phyloP scores from a whole-genome alignment of 139 green algal genomes.

The Gonium pectorale region DNA sequence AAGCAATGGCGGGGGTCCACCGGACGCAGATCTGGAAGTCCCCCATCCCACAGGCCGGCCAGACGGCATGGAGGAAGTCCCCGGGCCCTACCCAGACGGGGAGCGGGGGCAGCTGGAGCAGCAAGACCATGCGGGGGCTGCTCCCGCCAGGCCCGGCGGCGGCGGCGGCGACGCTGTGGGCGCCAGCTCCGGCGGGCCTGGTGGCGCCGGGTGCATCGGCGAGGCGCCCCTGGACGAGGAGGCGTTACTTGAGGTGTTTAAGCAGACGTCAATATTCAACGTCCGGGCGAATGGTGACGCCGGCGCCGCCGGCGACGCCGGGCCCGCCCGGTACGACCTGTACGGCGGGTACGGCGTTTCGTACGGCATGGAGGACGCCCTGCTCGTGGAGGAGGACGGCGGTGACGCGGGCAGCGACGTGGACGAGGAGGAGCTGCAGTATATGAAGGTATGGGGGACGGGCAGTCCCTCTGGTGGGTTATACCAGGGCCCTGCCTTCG shows the following conservation, averaged over 20 bases:
- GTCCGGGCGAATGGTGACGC: slow-evolving; percentile 55
- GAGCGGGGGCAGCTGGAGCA: too few relatives aligned
- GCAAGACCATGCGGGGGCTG: too few relatives aligned
- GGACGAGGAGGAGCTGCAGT: slow-evolving; percentile 25
- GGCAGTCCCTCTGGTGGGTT: too few relatives aligned
- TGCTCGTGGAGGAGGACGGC: not conserved
- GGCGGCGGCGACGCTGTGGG: not conserved
- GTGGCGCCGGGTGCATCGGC: too few relatives aligned
- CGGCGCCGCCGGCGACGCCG: not conserved
- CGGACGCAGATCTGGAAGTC: not conserved
- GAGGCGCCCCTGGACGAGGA: slow-evolving; percentile 56
- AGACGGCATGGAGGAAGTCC: too few relatives aligned
- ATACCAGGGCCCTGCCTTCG: too few relatives aligned
- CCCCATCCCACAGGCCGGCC: too few relatives aligned
- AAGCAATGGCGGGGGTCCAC: not conserved
- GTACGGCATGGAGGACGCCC: slow-evolving; percentile 36
- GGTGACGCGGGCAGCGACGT: not conserved
- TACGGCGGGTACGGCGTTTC: not conserved
- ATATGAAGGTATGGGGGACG: slow-evolving; percentile 13
- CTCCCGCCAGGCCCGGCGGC: not conserved
- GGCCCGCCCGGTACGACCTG: not conserved
- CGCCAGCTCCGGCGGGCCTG: not conserved
- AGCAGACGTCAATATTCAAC: slow-evolving; percentile 90
- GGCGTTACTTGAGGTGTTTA: slow-evolving; percentile 88
- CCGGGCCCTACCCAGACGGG: too few relatives aligned